Percentiles rank a stretch among this genome's conserved stretches.
Conservation (phyloP, 2,329 filamentous ascomycete species). For the Cadophora sp. region DNA sequence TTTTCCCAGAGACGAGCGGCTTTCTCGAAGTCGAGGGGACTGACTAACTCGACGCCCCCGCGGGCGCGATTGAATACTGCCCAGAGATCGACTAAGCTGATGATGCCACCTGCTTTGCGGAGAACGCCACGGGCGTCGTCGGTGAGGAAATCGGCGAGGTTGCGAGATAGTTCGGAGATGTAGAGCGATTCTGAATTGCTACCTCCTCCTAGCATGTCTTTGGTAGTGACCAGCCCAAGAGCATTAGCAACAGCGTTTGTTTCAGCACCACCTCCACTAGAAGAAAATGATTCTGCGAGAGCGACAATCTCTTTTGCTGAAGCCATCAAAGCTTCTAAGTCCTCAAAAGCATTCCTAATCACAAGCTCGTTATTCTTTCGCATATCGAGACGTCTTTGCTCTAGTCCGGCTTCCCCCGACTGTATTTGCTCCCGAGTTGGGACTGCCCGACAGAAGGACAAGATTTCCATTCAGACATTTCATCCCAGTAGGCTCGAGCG, state of each 20-base stretch:
- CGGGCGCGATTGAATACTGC: constrained; percentile 92
- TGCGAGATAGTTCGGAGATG: constrained; percentile 83
- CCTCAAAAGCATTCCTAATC: constrained; percentile 93
- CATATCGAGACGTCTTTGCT: constrained; percentile 82
- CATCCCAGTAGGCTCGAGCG: too few species aligned
- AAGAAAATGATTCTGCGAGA: constrained; percentile 83
- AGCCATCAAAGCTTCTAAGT: constrained; percentile 95
- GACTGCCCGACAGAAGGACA: too few species aligned
- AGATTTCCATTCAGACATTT: too few species aligned
- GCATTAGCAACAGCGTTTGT: constrained; percentile 78
- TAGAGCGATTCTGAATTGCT: constrained; percentile 82
- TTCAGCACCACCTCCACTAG: constrained; percentile 65
- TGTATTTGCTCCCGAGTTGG: too few species aligned
- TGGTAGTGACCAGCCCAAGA: constrained; percentile 89
- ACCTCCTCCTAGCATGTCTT: constrained; percentile 86
- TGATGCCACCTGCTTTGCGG: constrained; percentile 82
- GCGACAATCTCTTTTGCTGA: constrained; percentile 96
- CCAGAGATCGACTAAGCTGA: constrained; percentile 90
- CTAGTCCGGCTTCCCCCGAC: constrained; percentile 91
- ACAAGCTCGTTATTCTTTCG: constrained; percentile 92
- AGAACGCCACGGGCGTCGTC: constrained; percentile 83
- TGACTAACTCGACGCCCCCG: constrained; percentile 93
- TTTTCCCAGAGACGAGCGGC: constrained; percentile 89
- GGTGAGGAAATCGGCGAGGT: constrained; percentile 86
- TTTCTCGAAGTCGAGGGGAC: constrained; percentile 89